These are phyloP conservation scores for Calamus simplicifolius DNA, from an alignment of 176 grass and related monocot genomes.

Conservation along the genomic window DNA sequence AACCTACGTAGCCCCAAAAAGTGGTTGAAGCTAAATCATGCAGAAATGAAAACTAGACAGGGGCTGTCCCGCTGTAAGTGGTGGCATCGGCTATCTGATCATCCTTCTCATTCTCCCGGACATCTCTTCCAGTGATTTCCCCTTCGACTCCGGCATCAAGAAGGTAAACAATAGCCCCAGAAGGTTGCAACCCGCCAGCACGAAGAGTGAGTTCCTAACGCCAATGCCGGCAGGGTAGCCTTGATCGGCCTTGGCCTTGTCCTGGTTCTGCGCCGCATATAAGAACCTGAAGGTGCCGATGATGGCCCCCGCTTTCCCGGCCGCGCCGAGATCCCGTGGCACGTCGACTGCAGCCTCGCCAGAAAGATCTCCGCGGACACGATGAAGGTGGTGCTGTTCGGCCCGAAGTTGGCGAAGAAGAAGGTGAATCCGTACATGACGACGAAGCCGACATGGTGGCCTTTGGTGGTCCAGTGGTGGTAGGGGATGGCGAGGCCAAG, in stretches of 20 bases:
- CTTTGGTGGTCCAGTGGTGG: constrained; percentile 41
- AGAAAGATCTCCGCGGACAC: constrained; percentile 68
- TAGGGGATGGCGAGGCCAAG: constrained; percentile 40
- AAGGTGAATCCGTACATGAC: constrained; percentile 30
- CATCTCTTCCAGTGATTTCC: no score
- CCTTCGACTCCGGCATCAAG: no score
- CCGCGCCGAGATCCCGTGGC: constrained; percentile 56
- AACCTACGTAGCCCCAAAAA: no score
- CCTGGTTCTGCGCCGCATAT: constrained; percentile 40
- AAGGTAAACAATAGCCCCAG: no score
- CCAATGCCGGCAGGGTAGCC: constrained; percentile 36
- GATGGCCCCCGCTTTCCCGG: constrained; percentile 62
- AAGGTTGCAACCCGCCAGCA: no score
- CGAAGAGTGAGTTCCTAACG: no score
- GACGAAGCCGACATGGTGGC: constrained; percentile 40
- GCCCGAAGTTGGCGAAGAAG: constrained; percentile 7
- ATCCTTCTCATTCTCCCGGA: no score
- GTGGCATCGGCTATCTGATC: no score
- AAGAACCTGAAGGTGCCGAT: constrained; percentile 66
- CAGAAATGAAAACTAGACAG: no score
- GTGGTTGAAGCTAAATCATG: no score
- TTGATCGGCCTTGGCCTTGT: constrained; percentile 19
- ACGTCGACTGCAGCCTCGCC: constrained; percentile 44
- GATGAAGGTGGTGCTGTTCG: constrained; percentile 50
- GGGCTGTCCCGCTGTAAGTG: no score